Evolutionary conservation across 805 yeast genomes (phyloP).

Genomic region (Starmerella vitae): DNA sequence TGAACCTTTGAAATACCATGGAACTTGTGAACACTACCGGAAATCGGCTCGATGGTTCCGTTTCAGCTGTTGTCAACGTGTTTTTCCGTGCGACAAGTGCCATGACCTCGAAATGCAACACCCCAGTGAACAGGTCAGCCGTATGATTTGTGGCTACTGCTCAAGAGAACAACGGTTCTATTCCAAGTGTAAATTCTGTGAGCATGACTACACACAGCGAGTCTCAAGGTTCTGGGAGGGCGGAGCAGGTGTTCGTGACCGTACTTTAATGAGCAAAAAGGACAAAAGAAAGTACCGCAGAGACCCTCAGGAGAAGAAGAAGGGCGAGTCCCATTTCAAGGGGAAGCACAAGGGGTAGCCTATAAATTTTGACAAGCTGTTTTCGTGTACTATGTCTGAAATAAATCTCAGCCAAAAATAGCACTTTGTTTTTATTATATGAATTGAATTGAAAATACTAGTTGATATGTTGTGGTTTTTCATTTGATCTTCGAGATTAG

Average conservation of each 20-base stretch:
- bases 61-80: constrained; percentile 32
- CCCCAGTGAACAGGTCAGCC: constrained; percentile 27
- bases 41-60: constrained; percentile 34
- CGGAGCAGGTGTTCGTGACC: constrained; percentile 33
- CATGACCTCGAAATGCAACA: constrained; percentile 30
- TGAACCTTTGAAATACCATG: constrained; percentile 29
- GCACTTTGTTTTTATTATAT: too few relatives aligned
- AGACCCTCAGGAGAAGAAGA: constrained; percentile 10
- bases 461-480: too few relatives aligned
- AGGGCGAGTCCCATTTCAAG: constrained; percentile 13
- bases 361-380: too few relatives aligned
- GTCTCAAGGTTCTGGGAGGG: constrained; percentile 35
- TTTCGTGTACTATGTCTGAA: too few relatives aligned
- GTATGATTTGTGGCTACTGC: constrained; percentile 34
- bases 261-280: constrained; percentile 29
- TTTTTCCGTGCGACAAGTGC: constrained; percentile 33
- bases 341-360: constrained; percentile 16
- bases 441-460: too few relatives aligned
- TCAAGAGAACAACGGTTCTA: constrained; percentile 31
- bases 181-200: constrained; percentile 28
- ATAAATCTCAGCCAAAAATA: too few relatives aligned
- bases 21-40: constrained; percentile 31
- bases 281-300: constrained; percentile 32
- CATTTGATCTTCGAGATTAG: too few relatives aligned
- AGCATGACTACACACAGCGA: constrained; percentile 27